A percentile compares a stretch with the other conserved stretches of the same genome.
Evolutionary conservation across 73 alveolate species (phyloP).

Genomic region (Paramecium sonneborni): DNA sequence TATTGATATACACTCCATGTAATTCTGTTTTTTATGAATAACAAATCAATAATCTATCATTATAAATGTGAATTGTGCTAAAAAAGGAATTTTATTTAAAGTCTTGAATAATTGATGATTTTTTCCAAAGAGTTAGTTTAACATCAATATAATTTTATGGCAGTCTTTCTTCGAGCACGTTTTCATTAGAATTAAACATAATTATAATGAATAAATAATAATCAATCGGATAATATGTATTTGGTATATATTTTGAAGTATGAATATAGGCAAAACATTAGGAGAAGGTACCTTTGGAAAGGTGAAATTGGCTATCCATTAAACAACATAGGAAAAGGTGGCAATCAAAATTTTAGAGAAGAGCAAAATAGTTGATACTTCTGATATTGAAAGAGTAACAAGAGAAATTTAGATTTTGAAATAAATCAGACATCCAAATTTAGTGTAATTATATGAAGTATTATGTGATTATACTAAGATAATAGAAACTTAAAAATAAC

Average conservation of each 20-base stretch:
- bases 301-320: slow-evolving; percentile 82
- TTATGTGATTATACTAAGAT: slow-evolving; percentile 53
- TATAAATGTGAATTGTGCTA: slow-evolving; percentile 7
- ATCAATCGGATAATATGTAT: background rate
- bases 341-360: slow-evolving; percentile 84
- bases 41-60: background rate
- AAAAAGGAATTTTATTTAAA: background rate
- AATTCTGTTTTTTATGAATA: background rate
- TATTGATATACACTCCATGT: background rate
- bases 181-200: slow-evolving; percentile 28
- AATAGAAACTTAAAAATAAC: slow-evolving; percentile 76
- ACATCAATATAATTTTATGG: slow-evolving; percentile 18
- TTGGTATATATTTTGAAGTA: slow-evolving; percentile 67
- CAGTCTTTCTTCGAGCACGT: slow-evolving; percentile 23
- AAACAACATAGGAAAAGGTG: slow-evolving; percentile 81
- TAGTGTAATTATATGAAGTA: slow-evolving; percentile 85
- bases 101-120: background rate
- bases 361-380: slow-evolving; percentile 76
- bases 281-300: slow-evolving; percentile 88
- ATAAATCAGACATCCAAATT: slow-evolving; percentile 89
- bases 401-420: slow-evolving; percentile 94
- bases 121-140: slow-evolving; percentile 22
- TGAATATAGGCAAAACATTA: slow-evolving; percentile 55
- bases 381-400: slow-evolving; percentile 94
- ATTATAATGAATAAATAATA: background rate